phyloP scores from a whole-genome alignment of 805 yeast species.

The Candida caryicola region DNA sequence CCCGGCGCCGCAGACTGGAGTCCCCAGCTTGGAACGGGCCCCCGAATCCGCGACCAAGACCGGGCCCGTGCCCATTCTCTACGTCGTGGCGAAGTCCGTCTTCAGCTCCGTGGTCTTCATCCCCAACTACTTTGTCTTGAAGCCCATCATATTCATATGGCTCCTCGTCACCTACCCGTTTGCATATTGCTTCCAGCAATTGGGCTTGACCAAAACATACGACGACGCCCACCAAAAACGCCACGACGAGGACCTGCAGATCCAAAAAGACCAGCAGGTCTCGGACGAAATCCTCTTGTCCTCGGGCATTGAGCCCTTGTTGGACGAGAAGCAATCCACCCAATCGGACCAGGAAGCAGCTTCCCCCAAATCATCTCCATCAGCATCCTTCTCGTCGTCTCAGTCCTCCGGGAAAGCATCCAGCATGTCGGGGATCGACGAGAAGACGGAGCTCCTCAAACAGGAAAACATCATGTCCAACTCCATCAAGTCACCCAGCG shows the following conservation, averaged over 20 bases:
- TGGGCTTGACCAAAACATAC: constrained; percentile 10
- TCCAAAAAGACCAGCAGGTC: constrained; percentile 2
- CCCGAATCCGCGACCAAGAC: neutral
- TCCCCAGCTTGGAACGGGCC: too few species aligned
- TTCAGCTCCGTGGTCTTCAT: constrained; percentile 29
- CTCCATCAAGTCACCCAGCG: constrained; percentile 40
- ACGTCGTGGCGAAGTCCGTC: neutral
- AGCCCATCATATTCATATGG: constrained; percentile 52
- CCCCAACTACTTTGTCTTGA: constrained; percentile 49
- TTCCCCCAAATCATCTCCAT: neutral
- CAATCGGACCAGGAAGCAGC: too few species aligned
- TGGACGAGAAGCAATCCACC: neutral
- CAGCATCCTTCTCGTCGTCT: neutral
- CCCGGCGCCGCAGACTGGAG: too few species aligned
- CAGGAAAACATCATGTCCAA: constrained; percentile 42
- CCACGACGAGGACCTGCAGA: too few species aligned
- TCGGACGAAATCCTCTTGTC: neutral
- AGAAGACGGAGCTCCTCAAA: constrained; percentile 37
- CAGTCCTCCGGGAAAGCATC: neutral
- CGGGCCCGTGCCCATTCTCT: too few species aligned
- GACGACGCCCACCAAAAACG: neutral
- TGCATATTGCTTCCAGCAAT: constrained; percentile 33
- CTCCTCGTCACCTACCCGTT: constrained; percentile 56
- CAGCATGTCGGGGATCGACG: constrained; percentile 15
- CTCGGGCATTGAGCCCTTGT: neutral